phyloP scores from a whole-genome alignment of 1,284 basidiomycete species.

The Veloboletus limbatus region DNA sequence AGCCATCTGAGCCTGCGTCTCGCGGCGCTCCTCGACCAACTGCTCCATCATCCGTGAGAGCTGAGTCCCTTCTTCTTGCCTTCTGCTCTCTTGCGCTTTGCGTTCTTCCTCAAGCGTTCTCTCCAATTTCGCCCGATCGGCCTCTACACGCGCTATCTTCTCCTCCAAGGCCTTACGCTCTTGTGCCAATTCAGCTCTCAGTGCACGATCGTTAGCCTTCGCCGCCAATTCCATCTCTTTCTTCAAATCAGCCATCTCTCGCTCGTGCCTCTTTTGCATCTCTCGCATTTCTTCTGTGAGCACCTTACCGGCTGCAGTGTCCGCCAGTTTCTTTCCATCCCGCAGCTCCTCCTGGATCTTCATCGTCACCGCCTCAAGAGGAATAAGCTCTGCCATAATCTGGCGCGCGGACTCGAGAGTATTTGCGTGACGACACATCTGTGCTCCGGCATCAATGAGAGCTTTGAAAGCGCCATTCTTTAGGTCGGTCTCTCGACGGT shows the following conservation, averaged over 20 bases:
- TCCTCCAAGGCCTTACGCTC: not conserved
- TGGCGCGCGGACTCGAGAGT: conserved; percentile 2
- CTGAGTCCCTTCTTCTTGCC: not conserved
- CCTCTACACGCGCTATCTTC: not conserved
- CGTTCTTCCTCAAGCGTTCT: not conserved
- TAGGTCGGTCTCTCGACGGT: not conserved
- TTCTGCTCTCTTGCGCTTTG: not conserved
- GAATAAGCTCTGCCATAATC: conserved; percentile 7
- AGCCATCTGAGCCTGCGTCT: not conserved
- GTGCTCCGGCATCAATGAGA: conserved; percentile 1
- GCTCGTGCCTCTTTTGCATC: conserved; percentile 1
- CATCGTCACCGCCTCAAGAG: not conserved
- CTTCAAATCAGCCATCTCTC: not conserved
- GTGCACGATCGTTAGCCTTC: not conserved
- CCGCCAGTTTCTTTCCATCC: not conserved
- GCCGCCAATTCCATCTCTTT: conserved; percentile 1
- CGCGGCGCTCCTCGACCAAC: not conserved
- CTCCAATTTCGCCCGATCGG: not conserved
- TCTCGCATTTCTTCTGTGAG: not conserved
- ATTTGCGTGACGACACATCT: conserved; percentile 3
- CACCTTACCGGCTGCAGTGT: conserved; percentile 1
- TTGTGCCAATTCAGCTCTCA: conserved; percentile 1
- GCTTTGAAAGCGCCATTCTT: conserved; percentile 3
- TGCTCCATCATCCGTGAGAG: not conserved
- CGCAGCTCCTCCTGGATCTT: conserved; percentile 4